phyloP scores from a whole-genome alignment of 139 green algal species.

The Spirogloea muscicola region DNA sequence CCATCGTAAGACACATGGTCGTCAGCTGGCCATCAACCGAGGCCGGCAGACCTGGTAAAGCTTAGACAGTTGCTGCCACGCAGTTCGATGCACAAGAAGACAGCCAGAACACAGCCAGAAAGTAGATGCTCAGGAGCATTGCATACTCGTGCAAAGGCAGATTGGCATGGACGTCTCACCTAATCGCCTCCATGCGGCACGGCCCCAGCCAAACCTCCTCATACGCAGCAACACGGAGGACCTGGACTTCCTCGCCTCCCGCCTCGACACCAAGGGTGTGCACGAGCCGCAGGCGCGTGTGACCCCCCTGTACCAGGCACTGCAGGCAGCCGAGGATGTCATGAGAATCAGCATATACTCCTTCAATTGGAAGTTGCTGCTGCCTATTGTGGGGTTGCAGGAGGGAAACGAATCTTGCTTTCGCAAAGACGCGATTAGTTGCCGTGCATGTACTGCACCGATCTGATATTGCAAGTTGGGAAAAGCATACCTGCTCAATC shows the following conservation, averaged over 20 bases:
- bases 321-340: too few species aligned
- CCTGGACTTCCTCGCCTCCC: slow-evolving; percentile 7
- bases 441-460: too few species aligned
- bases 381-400: neutral
- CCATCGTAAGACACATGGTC: too few species aligned
- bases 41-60: too few species aligned
- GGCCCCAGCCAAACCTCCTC: slow-evolving; percentile 24
- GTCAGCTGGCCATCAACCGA: too few species aligned
- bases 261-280: slow-evolving; percentile 5
- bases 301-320: slow-evolving; percentile 6
- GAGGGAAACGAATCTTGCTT: neutral
- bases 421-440: neutral
- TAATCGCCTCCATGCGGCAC: slow-evolving; percentile 1
- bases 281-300: neutral
- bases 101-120: too few species aligned
- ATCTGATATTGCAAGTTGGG: too few species aligned
- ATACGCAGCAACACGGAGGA: slow-evolving; percentile 4
- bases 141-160: too few species aligned
- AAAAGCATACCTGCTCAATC: neutral
- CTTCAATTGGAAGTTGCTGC: neutral
- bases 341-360: too few species aligned
- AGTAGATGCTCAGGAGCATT: too few species aligned
- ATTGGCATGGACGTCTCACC: slow-evolving; percentile 6
- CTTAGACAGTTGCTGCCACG: too few species aligned
- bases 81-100: too few species aligned